Evolutionary conservation across 257 asterid species (phyloP).

Genomic region (Oldenlandia corymbosa): DNA sequence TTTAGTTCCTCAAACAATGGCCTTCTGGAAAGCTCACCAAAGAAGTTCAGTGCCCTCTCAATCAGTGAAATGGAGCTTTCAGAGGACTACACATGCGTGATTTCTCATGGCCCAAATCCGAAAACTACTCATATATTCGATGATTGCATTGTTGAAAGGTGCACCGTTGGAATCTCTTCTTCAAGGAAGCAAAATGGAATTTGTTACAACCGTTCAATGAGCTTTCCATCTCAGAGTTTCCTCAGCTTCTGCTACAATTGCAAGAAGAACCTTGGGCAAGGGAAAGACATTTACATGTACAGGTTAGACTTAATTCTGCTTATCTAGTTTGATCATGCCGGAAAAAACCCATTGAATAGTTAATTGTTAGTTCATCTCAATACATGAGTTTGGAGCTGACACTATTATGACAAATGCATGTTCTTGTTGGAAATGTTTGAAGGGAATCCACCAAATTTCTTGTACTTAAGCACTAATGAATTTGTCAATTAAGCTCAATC

Average conservation of each 20-base stretch:
- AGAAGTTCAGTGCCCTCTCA: slow-evolving; percentile 40
- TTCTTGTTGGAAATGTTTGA: neutral
- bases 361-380: neutral
- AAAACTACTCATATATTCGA: slow-evolving; percentile 79
- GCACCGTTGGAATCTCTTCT: slow-evolving; percentile 43
- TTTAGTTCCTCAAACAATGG: slow-evolving; percentile 38
- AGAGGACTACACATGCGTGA: slow-evolving; percentile 89
- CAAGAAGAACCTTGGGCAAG: slow-evolving; percentile 68
- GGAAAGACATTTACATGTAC: slow-evolving; percentile 75
- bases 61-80: slow-evolving; percentile 76
- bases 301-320: slow-evolving; percentile 37
- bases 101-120: slow-evolving; percentile 77
- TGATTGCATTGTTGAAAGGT: slow-evolving; percentile 78
- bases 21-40: slow-evolving; percentile 20
- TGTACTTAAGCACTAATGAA: too few relatives aligned
- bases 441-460: neutral
- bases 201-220: slow-evolving; percentile 25
- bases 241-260: slow-evolving; percentile 73
- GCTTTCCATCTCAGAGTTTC: slow-evolving; percentile 60
- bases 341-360: neutral
- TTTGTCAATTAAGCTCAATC: too few relatives aligned
- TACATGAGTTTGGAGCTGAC: neutral
- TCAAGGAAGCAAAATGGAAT: slow-evolving; percentile 25
- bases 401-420: neutral
- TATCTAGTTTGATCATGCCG: neutral